Conservation (phyloP, 768 basidiomycete genomes). For the Suillus sp. region DNA sequence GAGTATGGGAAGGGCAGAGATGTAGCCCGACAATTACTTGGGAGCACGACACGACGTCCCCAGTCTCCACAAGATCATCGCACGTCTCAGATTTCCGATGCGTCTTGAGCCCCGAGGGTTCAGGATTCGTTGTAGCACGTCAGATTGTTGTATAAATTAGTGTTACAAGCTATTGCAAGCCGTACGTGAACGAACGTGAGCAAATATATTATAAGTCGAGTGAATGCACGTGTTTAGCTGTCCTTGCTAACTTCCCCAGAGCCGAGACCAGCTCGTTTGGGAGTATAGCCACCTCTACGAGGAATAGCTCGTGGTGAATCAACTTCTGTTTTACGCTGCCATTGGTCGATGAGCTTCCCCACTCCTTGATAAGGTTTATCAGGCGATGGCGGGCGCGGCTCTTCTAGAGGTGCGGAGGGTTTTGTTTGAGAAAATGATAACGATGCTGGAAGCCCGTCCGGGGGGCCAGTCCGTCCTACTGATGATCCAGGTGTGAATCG, state of each 20-base stretch:
- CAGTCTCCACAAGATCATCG: slow-evolving; percentile 5
- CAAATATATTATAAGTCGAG: slow-evolving; percentile 13
- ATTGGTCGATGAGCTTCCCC: slow-evolving; percentile 82
- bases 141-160: slow-evolving; percentile 8
- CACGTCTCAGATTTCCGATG: neutral
- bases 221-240: slow-evolving; percentile 15
- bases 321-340: slow-evolving; percentile 76
- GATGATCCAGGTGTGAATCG: slow-evolving; percentile 22
- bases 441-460: slow-evolving; percentile 31
- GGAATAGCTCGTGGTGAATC: slow-evolving; percentile 40
- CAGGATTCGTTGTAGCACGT: neutral
- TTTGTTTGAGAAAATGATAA: slow-evolving; percentile 15
- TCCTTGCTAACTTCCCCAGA: slow-evolving; percentile 25
- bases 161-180: neutral
- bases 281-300: slow-evolving; percentile 39
- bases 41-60: slow-evolving; percentile 18
- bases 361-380: slow-evolving; percentile 84
- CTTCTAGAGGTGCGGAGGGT: slow-evolving; percentile 20
- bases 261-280: slow-evolving; percentile 44
- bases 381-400: slow-evolving; percentile 59
- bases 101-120: neutral
- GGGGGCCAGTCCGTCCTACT: slow-evolving; percentile 15
- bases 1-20: slow-evolving; percentile 52
- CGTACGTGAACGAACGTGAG: neutral
- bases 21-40: slow-evolving; percentile 49